Evolutionary conservation across 192 early-diverging fungal genomes (phyloP).

Genomic region (Mortierella claussenii): DNA sequence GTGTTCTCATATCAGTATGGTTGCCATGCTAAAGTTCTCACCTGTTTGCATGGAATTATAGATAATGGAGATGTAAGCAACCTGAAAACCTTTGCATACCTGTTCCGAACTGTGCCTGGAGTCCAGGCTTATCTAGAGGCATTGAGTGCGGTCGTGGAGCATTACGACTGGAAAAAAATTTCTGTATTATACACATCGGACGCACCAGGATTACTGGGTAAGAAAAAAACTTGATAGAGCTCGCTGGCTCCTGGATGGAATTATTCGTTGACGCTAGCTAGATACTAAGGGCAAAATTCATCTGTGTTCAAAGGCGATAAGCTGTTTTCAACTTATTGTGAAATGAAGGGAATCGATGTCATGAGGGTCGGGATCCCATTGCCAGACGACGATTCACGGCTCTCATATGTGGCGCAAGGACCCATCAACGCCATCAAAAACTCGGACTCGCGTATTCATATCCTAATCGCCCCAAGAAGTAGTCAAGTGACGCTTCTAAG

Average conservation of each 20-base stretch:
- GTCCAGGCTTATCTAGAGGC: slow-evolving; percentile 4
- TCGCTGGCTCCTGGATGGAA: too few species aligned
- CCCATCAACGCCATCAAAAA: slow-evolving; percentile 2
- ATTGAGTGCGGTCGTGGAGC: slow-evolving; percentile 1
- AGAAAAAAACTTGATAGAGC: too few species aligned
- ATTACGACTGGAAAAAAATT: slow-evolving; percentile 26
- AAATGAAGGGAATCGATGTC: neutral
- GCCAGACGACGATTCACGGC: neutral
- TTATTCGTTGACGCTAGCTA: neutral
- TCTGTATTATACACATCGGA: slow-evolving; percentile 31
- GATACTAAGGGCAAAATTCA: too few species aligned
- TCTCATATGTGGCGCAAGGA: neutral
- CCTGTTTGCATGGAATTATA: neutral
- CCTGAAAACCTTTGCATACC: slow-evolving; percentile 12
- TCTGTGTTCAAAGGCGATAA: slow-evolving; percentile 47
- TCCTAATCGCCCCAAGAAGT: slow-evolving; percentile 13
- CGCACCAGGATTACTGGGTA: slow-evolving; percentile 25
- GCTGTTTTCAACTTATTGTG: slow-evolving; percentile 5
- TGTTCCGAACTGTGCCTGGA: slow-evolving; percentile 28
- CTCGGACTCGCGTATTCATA: slow-evolving; percentile 33
- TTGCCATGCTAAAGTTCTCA: too few species aligned
- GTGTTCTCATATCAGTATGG: too few species aligned
- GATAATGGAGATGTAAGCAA: slow-evolving; percentile 22
- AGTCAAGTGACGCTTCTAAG: slow-evolving; percentile 6
- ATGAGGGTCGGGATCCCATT: slow-evolving; percentile 10